phyloP scores from a whole-genome alignment of 1,284 basidiomycete species.

The Salmacisia buchloeana region DNA sequence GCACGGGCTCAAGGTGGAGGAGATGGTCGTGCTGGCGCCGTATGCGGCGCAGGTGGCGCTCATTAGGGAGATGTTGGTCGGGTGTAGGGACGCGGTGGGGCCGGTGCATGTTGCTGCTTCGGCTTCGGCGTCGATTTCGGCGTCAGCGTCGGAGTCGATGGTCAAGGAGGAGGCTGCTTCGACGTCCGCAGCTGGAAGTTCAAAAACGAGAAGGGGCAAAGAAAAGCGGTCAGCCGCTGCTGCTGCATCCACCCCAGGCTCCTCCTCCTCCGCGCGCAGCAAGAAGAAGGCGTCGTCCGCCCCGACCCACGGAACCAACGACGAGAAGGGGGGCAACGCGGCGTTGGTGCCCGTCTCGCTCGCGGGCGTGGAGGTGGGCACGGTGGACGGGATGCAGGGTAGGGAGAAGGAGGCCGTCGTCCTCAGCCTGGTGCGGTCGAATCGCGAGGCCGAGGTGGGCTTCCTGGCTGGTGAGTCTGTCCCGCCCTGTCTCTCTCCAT shows the following conservation, averaged over 20 bases:
- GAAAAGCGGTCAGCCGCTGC: no score
- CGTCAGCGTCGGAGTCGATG: conserved; percentile 12
- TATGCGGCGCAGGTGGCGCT: conserved; percentile 53
- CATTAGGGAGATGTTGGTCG: conserved; percentile 11
- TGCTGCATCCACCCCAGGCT: no score
- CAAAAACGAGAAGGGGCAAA: conserved; percentile 17
- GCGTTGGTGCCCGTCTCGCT: background rate
- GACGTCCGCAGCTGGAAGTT: background rate
- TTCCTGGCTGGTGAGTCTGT: conserved; percentile 23
- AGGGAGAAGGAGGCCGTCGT: conserved; percentile 46
- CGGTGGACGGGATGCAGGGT: conserved; percentile 46
- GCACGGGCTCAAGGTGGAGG: conserved; percentile 64
- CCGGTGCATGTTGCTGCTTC: no score
- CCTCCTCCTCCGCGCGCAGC: background rate
- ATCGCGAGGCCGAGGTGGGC: conserved; percentile 34
- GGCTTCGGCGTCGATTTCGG: no score
- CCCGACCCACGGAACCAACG: background rate
- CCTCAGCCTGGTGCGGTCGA: conserved; percentile 38
- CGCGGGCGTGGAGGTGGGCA: conserved; percentile 27
- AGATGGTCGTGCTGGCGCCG: conserved; percentile 88
- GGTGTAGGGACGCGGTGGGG: conserved; percentile 42
- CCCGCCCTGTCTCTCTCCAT: background rate
- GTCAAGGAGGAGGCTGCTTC: background rate
- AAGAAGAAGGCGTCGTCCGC: background rate
- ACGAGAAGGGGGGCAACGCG: background rate